Evolutionary conservation across 371 early-diverging fungal genomes (phyloP).

Genomic region (Lichtheimia ramosa): DNA sequence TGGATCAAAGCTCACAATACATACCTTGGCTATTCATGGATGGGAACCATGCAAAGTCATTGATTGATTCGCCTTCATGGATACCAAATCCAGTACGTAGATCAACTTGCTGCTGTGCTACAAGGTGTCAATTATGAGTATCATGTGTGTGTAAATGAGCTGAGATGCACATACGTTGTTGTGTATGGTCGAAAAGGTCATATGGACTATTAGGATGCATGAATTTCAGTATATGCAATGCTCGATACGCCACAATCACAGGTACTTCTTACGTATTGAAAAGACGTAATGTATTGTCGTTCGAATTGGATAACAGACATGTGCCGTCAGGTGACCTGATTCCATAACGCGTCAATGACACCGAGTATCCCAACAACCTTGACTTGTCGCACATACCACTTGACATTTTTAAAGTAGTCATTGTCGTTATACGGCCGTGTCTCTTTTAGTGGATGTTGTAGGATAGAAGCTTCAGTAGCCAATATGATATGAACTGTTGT

Average conservation of each 20-base stretch:
- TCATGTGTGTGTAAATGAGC: background rate
- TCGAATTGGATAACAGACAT: constrained; percentile 59
- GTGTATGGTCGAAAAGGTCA: constrained; percentile 7
- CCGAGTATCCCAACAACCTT: background rate
- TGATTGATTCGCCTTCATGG: constrained; percentile 58
- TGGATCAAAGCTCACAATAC: background rate
- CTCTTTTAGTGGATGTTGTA: constrained; percentile 17
- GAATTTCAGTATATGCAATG: background rate
- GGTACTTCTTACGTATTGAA: constrained; percentile 47
- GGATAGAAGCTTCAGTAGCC: constrained; percentile 15
- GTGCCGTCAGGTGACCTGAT: constrained; percentile 70
- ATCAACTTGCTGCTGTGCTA: background rate
- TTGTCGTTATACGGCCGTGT: constrained; percentile 18
- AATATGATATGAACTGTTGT: constrained; percentile 16
- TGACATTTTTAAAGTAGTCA: constrained; percentile 34
- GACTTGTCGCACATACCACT: constrained; percentile 27
- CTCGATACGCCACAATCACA: no score
- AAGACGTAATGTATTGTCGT: constrained; percentile 59
- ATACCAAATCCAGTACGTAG: constrained; percentile 25
- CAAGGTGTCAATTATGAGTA: no score
- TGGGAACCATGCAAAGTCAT: constrained; percentile 73
- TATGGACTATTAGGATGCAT: constrained; percentile 14
- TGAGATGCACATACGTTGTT: constrained; percentile 6
- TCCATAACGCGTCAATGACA: background rate
- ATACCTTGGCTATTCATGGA: constrained; percentile 61